Base-by-base conservation (phyloP, 148 eudicot genomes). In the Oxyria digyna region DNA sequence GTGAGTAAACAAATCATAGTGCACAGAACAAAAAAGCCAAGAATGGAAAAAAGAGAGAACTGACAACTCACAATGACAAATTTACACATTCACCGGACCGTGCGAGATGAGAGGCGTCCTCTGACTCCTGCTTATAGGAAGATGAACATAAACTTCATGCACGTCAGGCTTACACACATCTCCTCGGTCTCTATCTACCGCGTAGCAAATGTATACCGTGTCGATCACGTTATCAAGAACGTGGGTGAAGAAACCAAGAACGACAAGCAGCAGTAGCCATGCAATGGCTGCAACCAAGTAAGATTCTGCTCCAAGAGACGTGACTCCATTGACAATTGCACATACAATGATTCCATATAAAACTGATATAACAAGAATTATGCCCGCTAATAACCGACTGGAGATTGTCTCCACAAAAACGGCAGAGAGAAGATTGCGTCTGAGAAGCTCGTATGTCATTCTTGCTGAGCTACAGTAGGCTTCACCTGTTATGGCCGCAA, bases 401-500 rank as follows among this genome's bases (percentile, higher is more conserved):
- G 99, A 94, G 62, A 94, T 84, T 41, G 93, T 91, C 82, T 94
- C 99, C 55, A 94, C 99, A 73, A 91, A 82, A 17, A 88, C 93
- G 63, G 97, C 75, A 24, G 99, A 94, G 40, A 94, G 83, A 82
- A 94, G 99, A 76, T 94, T 94, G 24, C 99, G 86, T 68, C 77
- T 88, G 43, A 94, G 78, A 71, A 94, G 97, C 72, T 94, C 99
- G 48, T 91, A 94, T 3, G 99, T 81, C 96, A 91, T 87, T 57
- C 84, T 84, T 23, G 99, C 96, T 70, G 93, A 87, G 24, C 84
- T 76, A 82, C 96, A 94, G 79, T 94, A 94, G 43, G 99, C 83
- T 88, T 94, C 99, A 35, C 99, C 99, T 46, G 97, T 91, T 73
- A 94, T 91, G 41, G 99, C 97, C 0, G 88, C 96, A 76, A 94